Evolutionary conservation across 768 basidiomycete species (phyloP).

Genomic region (Paxillus ammoniavirescens): DNA sequence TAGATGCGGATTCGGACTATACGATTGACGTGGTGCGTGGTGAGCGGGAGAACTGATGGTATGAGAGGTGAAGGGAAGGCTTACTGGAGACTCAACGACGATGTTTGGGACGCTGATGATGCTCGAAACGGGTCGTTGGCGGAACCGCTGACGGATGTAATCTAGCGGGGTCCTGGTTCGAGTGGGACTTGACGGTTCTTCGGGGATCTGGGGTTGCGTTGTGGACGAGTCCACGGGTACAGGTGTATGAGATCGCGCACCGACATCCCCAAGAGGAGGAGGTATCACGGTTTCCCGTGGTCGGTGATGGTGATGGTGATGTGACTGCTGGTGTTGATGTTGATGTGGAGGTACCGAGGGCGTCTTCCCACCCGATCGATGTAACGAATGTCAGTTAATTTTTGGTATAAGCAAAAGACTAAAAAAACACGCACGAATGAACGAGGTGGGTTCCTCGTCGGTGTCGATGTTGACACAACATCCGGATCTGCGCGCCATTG

Average conservation of each 20-base stretch:
- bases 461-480: conserved; percentile 10
- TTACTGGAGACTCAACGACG: conserved; percentile 48
- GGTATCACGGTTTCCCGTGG: conserved; percentile 33
- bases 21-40: not conserved
- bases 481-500: conserved; percentile 33
- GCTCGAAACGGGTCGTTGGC: conserved; percentile 31
- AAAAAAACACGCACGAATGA: conserved; percentile 18
- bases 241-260: conserved; percentile 16
- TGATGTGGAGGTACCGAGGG: conserved; percentile 5
- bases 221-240: conserved; percentile 7
- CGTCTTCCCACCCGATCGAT: conserved; percentile 12
- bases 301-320: conserved; percentile 19
- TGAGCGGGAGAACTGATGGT: not conserved
- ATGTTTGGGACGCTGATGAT: conserved; percentile 40
- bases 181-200: conserved; percentile 2
- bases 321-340: conserved; percentile 7
- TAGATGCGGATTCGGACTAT: conserved; percentile 42
- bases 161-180: conserved; percentile 20
- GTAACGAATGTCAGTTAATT: conserved; percentile 3
- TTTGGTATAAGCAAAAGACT: not conserved
- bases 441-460: conserved; percentile 16
- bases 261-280: conserved; percentile 21
- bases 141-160: conserved; percentile 26
- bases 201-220: conserved; percentile 2
- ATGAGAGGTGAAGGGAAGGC: not conserved